phyloP scores from a whole-genome alignment of 257 asterid genomes.

The Solanum appendiculatum region DNA sequence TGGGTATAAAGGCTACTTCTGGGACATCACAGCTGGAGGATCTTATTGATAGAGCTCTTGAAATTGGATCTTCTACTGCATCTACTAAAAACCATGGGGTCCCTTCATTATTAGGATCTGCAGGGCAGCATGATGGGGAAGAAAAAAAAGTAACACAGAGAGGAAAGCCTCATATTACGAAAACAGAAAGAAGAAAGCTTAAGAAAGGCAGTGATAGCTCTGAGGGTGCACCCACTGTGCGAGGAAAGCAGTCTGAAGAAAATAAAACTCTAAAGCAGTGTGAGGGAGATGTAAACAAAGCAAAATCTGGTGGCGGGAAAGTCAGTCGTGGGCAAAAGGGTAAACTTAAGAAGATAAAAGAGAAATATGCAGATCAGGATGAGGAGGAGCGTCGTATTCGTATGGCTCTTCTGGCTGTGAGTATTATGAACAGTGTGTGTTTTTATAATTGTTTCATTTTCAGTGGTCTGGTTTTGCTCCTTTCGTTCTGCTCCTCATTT shows the following conservation, averaged over 20 bases:
- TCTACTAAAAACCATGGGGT: slow-evolving; percentile 50
- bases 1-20: slow-evolving; percentile 26
- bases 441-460: not conserved
- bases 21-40: slow-evolving; percentile 62
- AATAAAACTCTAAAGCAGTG: slow-evolving; percentile 16
- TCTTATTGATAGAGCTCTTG: slow-evolving; percentile 89
- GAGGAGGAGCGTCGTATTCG: slow-evolving; percentile 90
- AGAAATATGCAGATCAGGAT: slow-evolving; percentile 97
- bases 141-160: slow-evolving; percentile 32
- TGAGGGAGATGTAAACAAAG: slow-evolving; percentile 21
- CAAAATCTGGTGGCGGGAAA: slow-evolving; percentile 48
- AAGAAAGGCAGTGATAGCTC: slow-evolving; percentile 71
- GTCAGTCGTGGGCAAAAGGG: slow-evolving; percentile 85
- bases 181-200: slow-evolving; percentile 89
- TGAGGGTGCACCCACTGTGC: slow-evolving; percentile 16
- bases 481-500: not conserved
- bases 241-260: slow-evolving; percentile 26
- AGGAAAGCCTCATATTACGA: slow-evolving; percentile 78
- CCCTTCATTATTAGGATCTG: slow-evolving; percentile 34
- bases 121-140: slow-evolving; percentile 25
- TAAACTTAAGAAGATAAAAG: slow-evolving; percentile 89
- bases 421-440: slow-evolving; percentile 11
- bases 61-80: slow-evolving; percentile 71
- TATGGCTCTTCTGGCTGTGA: slow-evolving; percentile 78
- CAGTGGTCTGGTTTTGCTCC: not conserved